Percentiles rank a stretch among this genome's conserved stretches.
phyloP scores from a whole-genome alignment of 257 asterid species.

The Phtheirospermum japonicum region DNA sequence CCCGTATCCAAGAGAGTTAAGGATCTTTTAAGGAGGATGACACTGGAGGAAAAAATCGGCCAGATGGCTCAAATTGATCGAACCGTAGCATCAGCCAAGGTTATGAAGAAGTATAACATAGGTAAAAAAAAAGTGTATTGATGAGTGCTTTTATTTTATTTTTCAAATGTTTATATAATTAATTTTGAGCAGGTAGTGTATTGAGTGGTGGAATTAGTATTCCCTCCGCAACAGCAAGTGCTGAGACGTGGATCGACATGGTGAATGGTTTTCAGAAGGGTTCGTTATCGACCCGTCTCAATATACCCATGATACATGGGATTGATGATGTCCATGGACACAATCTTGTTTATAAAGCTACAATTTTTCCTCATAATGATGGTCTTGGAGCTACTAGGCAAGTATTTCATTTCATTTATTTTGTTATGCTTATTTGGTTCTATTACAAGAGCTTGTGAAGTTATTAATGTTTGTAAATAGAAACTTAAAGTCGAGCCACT shows the following conservation, averaged over 20 bases:
- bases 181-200: constrained; percentile 39
- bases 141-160: no score
- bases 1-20: no score
- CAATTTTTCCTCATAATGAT: constrained; percentile 52
- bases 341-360: constrained; percentile 48
- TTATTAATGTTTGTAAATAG: no score
- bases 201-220: constrained; percentile 59
- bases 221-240: constrained; percentile 40
- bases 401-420: neutral
- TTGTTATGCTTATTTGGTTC: no score
- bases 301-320: constrained; percentile 54
- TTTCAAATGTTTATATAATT: no score
- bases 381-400: constrained; percentile 62
- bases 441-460: no score
- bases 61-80: constrained; percentile 52
- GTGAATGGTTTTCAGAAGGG: constrained; percentile 45
- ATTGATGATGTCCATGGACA: constrained; percentile 59
- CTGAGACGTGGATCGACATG: constrained; percentile 50
- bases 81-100: constrained; percentile 30
- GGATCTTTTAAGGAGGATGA: no score
- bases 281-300: constrained; percentile 37
- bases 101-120: constrained; percentile 35
- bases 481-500: no score
- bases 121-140: constrained; percentile 23
- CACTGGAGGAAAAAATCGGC: no score